These are phyloP conservation scores for Exophiala sideris DNA, from an alignment of 2,329 filamentous ascomycete genomes.

Conservation along the genomic window DNA sequence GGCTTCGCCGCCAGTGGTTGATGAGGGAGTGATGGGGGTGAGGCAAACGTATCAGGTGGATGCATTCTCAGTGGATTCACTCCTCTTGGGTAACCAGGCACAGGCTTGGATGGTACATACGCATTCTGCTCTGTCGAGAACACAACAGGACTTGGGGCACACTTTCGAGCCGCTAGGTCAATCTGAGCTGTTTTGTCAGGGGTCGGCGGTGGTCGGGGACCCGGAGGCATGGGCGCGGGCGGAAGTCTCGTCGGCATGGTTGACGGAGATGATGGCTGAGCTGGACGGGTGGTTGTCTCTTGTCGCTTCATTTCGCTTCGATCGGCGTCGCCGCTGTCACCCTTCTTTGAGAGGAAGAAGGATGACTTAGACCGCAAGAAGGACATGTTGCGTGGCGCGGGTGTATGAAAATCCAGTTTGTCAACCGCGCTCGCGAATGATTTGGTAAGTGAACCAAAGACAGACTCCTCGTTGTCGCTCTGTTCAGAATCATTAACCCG, in stretches of 20 bases:
- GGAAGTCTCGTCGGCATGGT: background rate
- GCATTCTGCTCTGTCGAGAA: slow-evolving; percentile 18
- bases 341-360: slow-evolving; percentile 16
- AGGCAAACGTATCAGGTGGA: slow-evolving; percentile 19
- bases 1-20: background rate
- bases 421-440: slow-evolving; percentile 27
- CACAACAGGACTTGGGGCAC: slow-evolving; percentile 8
- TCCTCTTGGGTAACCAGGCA: slow-evolving; percentile 6
- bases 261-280: background rate
- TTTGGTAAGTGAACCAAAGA: slow-evolving; percentile 23
- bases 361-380: slow-evolving; percentile 17
- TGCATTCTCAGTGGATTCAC: slow-evolving; percentile 26
- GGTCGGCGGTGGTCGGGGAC: background rate
- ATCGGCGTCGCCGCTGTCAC: background rate
- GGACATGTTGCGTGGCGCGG: slow-evolving; percentile 13
- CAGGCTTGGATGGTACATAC: slow-evolving; percentile 14
- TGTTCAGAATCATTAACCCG: slow-evolving; percentile 7
- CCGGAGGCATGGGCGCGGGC: background rate
- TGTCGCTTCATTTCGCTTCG: slow-evolving; percentile 1
- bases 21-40: background rate
- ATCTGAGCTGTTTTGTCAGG: background rate
- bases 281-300: slow-evolving; percentile 1
- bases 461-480: slow-evolving; percentile 17
- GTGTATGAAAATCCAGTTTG: slow-evolving; percentile 23
- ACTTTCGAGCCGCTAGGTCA: background rate